Percentiles rank a stretch among this genome's conserved stretches.
phyloP scores from a whole-genome alignment of 2,329 filamentous ascomycete species.

The Penicillium decumbens region DNA sequence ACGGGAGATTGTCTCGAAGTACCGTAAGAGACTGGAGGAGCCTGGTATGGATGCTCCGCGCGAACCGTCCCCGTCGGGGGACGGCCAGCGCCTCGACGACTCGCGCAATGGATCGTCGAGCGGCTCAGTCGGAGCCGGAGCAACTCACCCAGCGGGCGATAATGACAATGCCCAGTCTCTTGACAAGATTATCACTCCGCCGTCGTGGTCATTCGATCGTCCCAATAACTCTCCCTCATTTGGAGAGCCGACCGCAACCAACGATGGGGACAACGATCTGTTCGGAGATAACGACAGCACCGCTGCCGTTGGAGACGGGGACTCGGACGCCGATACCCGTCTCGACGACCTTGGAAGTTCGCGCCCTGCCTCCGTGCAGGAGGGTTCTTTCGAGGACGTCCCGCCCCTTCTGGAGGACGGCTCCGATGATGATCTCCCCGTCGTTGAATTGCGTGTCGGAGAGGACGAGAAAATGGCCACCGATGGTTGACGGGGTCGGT shows the following conservation, averaged over 20 bases:
- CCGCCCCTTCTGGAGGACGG: constrained; percentile 28
- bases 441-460: constrained; percentile 40
- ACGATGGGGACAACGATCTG: constrained; percentile 30
- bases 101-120: constrained; percentile 87
- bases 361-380: constrained; percentile 24
- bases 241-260: constrained; percentile 25
- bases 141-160: constrained; percentile 61
- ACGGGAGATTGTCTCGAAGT: constrained; percentile 63
- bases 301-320: constrained; percentile 37
- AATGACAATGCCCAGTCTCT: constrained; percentile 18
- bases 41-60: constrained; percentile 43
- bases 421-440: constrained; percentile 39
- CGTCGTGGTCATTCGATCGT: constrained; percentile 39
- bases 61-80: constrained; percentile 60
- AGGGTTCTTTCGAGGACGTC: constrained; percentile 31
- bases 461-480: constrained; percentile 31
- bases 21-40: constrained; percentile 50
- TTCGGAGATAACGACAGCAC: constrained; percentile 40
- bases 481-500: constrained; percentile 11
- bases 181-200: constrained; percentile 21
- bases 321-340: constrained; percentile 33
- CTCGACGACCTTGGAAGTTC: constrained; percentile 28
- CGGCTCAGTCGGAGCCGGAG: constrained; percentile 74
- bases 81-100: constrained; percentile 81
- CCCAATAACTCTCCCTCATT: constrained; percentile 26